These are phyloP conservation scores for Cocos nucifera DNA, from an alignment of 176 grass and related monocot genomes.

Conservation along the genomic window DNA sequence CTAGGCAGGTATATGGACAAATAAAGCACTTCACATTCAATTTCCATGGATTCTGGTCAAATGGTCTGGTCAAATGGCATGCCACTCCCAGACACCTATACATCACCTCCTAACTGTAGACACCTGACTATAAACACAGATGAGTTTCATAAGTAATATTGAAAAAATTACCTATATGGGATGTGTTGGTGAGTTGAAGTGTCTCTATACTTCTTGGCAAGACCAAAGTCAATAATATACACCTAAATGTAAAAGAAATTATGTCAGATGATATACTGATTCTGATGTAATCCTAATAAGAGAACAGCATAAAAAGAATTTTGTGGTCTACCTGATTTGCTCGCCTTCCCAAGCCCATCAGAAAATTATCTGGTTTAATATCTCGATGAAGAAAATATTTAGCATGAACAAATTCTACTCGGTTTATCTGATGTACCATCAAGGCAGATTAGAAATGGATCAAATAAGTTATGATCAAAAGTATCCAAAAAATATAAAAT, in stretches of 20 bases:
- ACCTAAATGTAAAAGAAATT: background rate
- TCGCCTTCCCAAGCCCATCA: constrained; percentile 15
- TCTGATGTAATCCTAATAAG: background rate
- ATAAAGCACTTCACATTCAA: no score
- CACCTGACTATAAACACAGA: no score
- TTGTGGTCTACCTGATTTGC: constrained; percentile 6
- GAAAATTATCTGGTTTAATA: constrained; percentile 14
- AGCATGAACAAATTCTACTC: constrained; percentile 7
- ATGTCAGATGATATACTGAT: background rate
- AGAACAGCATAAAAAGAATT: background rate
- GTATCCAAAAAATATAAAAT: background rate
- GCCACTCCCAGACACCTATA: no score
- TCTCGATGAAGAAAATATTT: constrained; percentile 14
- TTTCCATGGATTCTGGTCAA: no score
- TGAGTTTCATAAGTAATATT: no score
- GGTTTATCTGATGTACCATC: background rate
- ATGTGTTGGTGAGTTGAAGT: constrained; percentile 4
- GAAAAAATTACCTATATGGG: constrained; percentile 6
- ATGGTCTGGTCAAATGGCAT: no score
- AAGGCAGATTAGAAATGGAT: background rate
- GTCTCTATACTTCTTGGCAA: constrained; percentile 12
- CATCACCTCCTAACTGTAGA: no score
- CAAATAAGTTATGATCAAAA: background rate
- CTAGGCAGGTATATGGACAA: no score
- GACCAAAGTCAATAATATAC: constrained; percentile 7